Percentiles rank a stretch among this genome's conserved stretches.
Evolutionary conservation across 2,329 filamentous ascomycete species (phyloP).

Genomic region (Penicillium sp.): DNA sequence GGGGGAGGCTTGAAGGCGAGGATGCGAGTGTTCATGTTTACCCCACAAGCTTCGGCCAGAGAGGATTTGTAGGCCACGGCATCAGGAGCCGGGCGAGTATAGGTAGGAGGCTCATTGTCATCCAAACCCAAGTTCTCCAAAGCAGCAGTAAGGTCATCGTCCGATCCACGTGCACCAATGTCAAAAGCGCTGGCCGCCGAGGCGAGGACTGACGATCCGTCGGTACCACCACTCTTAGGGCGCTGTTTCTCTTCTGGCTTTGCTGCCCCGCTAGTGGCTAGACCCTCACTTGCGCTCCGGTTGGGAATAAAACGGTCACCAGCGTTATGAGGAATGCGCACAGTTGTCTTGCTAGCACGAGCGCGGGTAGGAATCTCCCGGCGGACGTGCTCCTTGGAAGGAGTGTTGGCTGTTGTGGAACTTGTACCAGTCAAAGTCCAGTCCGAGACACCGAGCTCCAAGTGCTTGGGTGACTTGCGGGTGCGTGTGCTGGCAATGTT

Average conservation of each 20-base stretch:
- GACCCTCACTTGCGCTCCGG: slow-evolving; percentile 82
- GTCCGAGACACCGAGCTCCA: slow-evolving; percentile 90
- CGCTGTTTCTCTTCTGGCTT: slow-evolving; percentile 81
- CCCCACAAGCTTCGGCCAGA: slow-evolving; percentile 84
- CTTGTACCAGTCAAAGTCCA: slow-evolving; percentile 88
- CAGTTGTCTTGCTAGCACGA: slow-evolving; percentile 67
- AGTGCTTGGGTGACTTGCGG: slow-evolving; percentile 74
- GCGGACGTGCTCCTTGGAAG: slow-evolving; percentile 59
- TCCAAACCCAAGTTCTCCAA: slow-evolving; percentile 78
- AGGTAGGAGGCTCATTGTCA: slow-evolving; percentile 65
- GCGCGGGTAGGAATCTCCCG: slow-evolving; percentile 54
- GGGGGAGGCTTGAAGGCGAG: slow-evolving; percentile 97
- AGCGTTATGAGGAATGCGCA: slow-evolving; percentile 66
- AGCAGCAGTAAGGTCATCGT: slow-evolving; percentile 75
- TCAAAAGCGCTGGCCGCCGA: slow-evolving; percentile 68
- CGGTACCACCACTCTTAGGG: slow-evolving; percentile 67
- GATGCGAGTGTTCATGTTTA: slow-evolving; percentile 90
- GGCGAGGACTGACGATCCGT: slow-evolving; percentile 74
- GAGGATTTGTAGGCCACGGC: slow-evolving; percentile 90
- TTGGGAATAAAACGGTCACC: slow-evolving; percentile 97
- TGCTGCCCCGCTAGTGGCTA: slow-evolving; percentile 74
- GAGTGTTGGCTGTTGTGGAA: slow-evolving; percentile 54
- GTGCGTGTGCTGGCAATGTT: slow-evolving; percentile 66
- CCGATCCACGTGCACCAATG: slow-evolving; percentile 59
- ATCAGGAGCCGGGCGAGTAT: slow-evolving; percentile 80